Conservation (phyloP, 345 rosid species). For the Populus euphratica region DNA sequence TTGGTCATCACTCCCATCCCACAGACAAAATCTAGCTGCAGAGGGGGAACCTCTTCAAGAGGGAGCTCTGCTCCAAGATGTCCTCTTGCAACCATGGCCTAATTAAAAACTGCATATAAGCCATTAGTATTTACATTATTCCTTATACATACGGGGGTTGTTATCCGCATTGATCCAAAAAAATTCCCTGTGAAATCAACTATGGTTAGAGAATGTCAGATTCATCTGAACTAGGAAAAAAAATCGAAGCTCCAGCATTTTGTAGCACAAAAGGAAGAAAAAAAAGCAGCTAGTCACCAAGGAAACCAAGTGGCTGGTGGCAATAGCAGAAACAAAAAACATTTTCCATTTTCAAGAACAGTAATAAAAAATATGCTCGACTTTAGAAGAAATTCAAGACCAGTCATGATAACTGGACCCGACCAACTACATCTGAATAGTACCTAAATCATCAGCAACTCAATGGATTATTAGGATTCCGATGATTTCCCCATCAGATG, state of each 20-base stretch:
- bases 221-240: neutral
- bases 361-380: neutral
- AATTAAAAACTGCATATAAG: no score
- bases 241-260: neutral
- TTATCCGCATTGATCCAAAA: neutral
- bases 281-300: neutral
- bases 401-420: neutral
- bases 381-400: neutral
- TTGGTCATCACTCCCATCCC: neutral
- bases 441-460: slow-evolving; percentile 9
- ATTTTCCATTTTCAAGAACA: neutral
- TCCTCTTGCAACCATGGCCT: no score
- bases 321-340: neutral
- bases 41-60: no score
- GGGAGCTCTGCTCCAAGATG: no score
- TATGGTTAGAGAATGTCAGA: slow-evolving; percentile 1
- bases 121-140: no score
- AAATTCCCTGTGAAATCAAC: neutral
- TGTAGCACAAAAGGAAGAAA: neutral
- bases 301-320: neutral
- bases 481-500: slow-evolving; percentile 89
- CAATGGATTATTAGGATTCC: slow-evolving; percentile 13
- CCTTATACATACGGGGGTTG: no score
- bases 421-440: neutral
- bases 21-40: no score